Evolutionary conservation across 2,329 filamentous ascomycete species (phyloP), one percentile per base, ranked within the genome.

Genomic region (Microascus cirrosus): DNA sequence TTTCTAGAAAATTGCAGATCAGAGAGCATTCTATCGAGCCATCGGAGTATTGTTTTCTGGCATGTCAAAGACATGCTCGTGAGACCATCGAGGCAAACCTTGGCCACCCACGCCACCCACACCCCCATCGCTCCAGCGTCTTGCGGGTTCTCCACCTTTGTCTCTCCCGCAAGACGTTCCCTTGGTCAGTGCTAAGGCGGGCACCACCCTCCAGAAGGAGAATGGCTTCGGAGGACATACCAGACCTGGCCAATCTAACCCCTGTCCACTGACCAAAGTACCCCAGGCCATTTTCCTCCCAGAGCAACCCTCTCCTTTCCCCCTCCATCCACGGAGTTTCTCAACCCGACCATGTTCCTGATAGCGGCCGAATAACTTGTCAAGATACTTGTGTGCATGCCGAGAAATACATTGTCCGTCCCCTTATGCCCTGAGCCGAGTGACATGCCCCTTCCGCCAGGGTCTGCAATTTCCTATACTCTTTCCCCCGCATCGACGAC

Each of bases 1-100:
- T 69, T 73, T 74, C 69, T 73, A 72, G 69, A 73, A 72, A 72
- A 70, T 68, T 72, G 71, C 71, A 74, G 74, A 71, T 65, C 74
- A 63, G 60, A 64, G 62, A 62, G 64, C 62, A 63, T 64, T 65
- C 64, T 64, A 67, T 63, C 70, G 68, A 67, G 64, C 63, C 64
- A 63, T 75, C 74, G 73, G 73, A 76, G 71, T 70, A 73, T 76
- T 76, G 70, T 72, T 69, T 68, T 50, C 20, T 20, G 12, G 45
- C 5, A n/a, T 42, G 18, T n/a, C 32, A n/a, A 32, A 32, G 51
- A 28, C 25, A 28, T 53, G 51, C 25, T 20, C n/a, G 1, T 53
- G 13, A 15, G 13, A 13, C 15, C 36, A 42, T n/a, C 18, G 3
- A 3, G 36, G 4, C 36, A 42, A 42, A 42, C 36, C 18, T n/a